phyloP scores from a whole-genome alignment of 306 rosid species.

The Chamaecrista fasciculata region DNA sequence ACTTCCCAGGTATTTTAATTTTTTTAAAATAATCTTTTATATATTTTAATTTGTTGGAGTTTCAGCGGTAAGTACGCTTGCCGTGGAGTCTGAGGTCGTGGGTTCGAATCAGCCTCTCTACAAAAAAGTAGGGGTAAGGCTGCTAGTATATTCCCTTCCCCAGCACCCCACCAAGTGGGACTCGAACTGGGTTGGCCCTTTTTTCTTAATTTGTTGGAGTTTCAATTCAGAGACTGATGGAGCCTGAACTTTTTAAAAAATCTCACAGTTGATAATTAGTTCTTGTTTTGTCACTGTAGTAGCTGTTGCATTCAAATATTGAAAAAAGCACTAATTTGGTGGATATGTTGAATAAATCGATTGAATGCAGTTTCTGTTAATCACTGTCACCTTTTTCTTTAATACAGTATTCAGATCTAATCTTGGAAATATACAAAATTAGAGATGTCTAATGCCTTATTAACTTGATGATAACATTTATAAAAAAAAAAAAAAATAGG shows the following conservation, averaged over 20 bases:
- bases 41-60: conserved; percentile 9
- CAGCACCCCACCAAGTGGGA: too few species aligned
- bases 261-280: background rate
- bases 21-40: conserved; percentile 15
- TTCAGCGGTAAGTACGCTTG: too few species aligned
- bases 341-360: too few species aligned
- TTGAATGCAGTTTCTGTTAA: background rate
- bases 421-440: background rate
- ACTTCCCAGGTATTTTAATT: conserved; percentile 79
- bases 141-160: too few species aligned
- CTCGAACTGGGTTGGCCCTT: too few species aligned
- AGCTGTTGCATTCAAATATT: background rate
- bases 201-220: too few species aligned
- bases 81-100: too few species aligned
- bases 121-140: too few species aligned
- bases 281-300: background rate
- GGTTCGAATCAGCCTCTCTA: too few species aligned
- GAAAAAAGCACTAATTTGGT: background rate
- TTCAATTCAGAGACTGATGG: background rate
- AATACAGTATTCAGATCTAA: background rate
- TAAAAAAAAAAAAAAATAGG: too few species aligned
- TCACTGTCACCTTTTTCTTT: background rate
- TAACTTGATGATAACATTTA: too few species aligned
- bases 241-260: background rate
- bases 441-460: conserved; percentile 10